These are phyloP conservation scores for Seiridium cupressi DNA, from an alignment of 2,329 filamentous ascomycete genomes.

Conservation along the genomic window DNA sequence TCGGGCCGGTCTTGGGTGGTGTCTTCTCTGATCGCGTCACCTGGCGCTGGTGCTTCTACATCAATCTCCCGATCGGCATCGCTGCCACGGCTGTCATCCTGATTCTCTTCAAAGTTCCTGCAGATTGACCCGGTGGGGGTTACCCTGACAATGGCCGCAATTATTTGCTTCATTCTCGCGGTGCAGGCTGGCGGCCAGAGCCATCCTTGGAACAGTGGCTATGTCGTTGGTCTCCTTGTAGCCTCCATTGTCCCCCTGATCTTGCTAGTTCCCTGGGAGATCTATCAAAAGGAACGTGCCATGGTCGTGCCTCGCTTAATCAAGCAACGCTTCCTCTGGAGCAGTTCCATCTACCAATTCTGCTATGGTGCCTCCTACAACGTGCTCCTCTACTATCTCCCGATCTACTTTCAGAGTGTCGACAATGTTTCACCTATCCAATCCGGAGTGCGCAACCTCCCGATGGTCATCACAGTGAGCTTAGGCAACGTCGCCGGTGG, in stretches of 20 bases:
- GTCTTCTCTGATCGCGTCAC: conserved; percentile 33
- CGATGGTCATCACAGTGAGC: conserved; percentile 38
- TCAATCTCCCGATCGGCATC: conserved; percentile 37
- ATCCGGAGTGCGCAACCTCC: conserved; percentile 41
- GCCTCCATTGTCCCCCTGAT: conserved; percentile 37
- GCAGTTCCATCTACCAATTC: conserved; percentile 30
- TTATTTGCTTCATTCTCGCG: conserved; percentile 30
- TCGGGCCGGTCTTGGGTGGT: conserved; percentile 35
- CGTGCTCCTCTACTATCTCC: conserved; percentile 42
- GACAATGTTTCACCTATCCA: conserved; percentile 35
- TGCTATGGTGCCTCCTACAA: conserved; percentile 34
- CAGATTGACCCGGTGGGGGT: conserved; percentile 28
- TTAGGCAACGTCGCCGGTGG: conserved; percentile 38
- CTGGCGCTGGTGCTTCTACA: conserved; percentile 39
- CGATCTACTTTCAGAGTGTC: conserved; percentile 50
- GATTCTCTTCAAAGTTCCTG: conserved; percentile 19
- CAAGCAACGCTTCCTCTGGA: conserved; percentile 35
- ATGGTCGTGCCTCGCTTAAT: conserved; percentile 40
- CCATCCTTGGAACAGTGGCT: conserved; percentile 38
- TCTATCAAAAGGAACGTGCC: conserved; percentile 31
- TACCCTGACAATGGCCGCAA: conserved; percentile 24
- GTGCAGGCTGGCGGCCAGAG: conserved; percentile 32
- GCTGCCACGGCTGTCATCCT: conserved; percentile 24
- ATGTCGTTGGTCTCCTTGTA: conserved; percentile 41
- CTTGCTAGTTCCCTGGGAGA: conserved; percentile 37